Base-by-base conservation (phyloP, 768 basidiomycete genomes). In the Austroboletus festivus region DNA sequence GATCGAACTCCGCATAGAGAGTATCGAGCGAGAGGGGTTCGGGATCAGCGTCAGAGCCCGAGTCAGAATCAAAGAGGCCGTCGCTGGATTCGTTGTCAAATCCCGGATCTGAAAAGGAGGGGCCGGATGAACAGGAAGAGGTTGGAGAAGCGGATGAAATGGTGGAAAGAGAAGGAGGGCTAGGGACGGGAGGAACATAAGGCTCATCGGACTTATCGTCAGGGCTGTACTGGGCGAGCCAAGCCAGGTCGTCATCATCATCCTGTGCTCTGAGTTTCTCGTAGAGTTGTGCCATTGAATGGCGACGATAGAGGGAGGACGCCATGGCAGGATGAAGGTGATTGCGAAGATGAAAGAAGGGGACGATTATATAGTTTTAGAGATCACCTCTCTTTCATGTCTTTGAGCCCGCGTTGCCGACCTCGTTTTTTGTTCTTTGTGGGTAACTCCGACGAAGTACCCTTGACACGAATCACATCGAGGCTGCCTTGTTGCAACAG, bases 401-500 rank as follows among this genome's bases (percentile, higher is more conserved):
- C 63, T 69, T 61, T 65, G 59, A 56, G 47, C 63, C 65, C 60
- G 52, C 64, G 65, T 65, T 69, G 67, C 66, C 68, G 68, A 69
- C 63, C 65, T 65, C 68, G 68, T 69, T 67, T 62, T 68, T 69
- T 66, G 62, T 69, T 67, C 59, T 68, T 67, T 69, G 59, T 67
- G 59, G 31, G 54, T 67, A 67, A 67, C 68, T 67, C 65, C 65
- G 65, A 67, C 68, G 57, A 44, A 54, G 51, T 58, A 57, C 65
- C 65, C 65, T 69, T 57, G 68, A 61, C 47, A 55, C 13, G 40
- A 51, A 49, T 67, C 66, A 67, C 66, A 69, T 67, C 61, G 66
- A 67, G 66, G 66, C 63, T 28, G 65, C 66, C 66, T 63, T 59
- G 60, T 64, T 61, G 64, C 67, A 57, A 13, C 28, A 46, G 47